Base-by-base conservation (phyloP, 352 stramenopile genomes). In the Phytophthora pinifolia region DNA sequence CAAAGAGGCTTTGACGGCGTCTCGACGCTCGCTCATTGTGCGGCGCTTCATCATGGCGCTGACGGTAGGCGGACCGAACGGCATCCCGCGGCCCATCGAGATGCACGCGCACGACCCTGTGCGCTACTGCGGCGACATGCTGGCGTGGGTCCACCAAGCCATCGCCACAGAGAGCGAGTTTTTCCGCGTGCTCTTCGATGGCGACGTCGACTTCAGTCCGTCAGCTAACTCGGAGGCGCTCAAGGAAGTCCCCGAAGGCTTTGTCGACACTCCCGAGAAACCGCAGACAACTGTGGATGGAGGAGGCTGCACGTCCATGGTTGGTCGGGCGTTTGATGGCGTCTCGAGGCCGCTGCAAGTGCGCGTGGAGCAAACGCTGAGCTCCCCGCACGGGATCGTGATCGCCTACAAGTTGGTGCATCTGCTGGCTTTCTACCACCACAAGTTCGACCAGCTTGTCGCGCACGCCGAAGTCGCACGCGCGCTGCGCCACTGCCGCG, bases 71-170 rank as follows among this genome's bases (percentile, higher is more conserved):
- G 81, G 82, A 0, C 70, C 82, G 13, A 88, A 88, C 27, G 78
- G 83, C 8, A 92, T 88, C 39, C 75, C 79, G 20, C 66, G 86
- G 8, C 86, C 88, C 1, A 94, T 97, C 47, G 87, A 96, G 43
- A 83, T 96, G 62, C 81, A 94, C 47, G 83, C 83, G 7, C 86
- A 96, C 46, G 87, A 96, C 31, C 80, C 86, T 0, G 70, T 93
- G n/a, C 74, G 81, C 5, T 97, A 96, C 67, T 86, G 88, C 17
- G 79, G 87, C 18, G 85, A 96, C 42, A 95, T 97, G 84, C 45
- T 97, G 12, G 88, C 88, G 9, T 97, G 87, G 87, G 61, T 94
- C 12, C 88, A 97, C 48, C 82, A 96, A 46, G 66, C 79, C 7
- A 83, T 96, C 38, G 87, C 83, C 0, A 78, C 81, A 1, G 88